A percentile compares a stretch with the other conserved stretches of the same genome.
Evolutionary conservation across 768 basidiomycete genomes (phyloP).

Genomic region (Leccinum longicurvipes): DNA sequence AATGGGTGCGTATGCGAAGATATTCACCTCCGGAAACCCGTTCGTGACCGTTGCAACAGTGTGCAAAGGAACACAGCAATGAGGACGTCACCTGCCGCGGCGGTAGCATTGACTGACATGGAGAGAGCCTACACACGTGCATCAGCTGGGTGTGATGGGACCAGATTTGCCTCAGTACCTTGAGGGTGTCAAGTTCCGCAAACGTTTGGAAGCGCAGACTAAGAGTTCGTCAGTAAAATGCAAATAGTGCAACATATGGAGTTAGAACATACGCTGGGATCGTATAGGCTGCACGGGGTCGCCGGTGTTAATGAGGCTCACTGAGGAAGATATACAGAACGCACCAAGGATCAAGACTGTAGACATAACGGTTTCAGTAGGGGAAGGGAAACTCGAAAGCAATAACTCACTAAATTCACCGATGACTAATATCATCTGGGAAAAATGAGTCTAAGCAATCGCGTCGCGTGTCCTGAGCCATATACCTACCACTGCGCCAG

Average conservation of each 20-base stretch:
- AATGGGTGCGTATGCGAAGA: background rate
- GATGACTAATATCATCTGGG: constrained; percentile 32
- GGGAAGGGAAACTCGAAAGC: too few relatives aligned
- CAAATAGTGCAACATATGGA: background rate
- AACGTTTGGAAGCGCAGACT: constrained; percentile 46
- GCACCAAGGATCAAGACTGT: constrained; percentile 36
- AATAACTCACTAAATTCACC: constrained; percentile 40
- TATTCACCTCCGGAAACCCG: constrained; percentile 47
- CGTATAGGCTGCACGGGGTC: constrained; percentile 32
- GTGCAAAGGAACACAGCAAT: constrained; percentile 48
- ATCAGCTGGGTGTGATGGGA: background rate
- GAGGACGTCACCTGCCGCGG: constrained; percentile 48
- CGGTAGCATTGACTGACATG: constrained; percentile 54
- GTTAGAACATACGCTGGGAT: constrained; percentile 33
- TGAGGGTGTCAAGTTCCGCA: constrained; percentile 42
- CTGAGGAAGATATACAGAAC: constrained; percentile 6
- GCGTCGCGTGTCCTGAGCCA: background rate
- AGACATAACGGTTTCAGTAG: constrained; percentile 6
- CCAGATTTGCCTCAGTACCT: constrained; percentile 29
- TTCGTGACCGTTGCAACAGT: constrained; percentile 47
- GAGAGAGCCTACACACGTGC: constrained; percentile 34
- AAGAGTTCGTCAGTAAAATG: constrained; percentile 6
- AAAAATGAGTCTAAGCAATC: background rate
- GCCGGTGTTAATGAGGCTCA: constrained; percentile 3
- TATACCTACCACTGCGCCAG: constrained; percentile 32